Conservation (phyloP, 1,139 yeast genomes). For the Geotrichum carabidarum region DNA sequence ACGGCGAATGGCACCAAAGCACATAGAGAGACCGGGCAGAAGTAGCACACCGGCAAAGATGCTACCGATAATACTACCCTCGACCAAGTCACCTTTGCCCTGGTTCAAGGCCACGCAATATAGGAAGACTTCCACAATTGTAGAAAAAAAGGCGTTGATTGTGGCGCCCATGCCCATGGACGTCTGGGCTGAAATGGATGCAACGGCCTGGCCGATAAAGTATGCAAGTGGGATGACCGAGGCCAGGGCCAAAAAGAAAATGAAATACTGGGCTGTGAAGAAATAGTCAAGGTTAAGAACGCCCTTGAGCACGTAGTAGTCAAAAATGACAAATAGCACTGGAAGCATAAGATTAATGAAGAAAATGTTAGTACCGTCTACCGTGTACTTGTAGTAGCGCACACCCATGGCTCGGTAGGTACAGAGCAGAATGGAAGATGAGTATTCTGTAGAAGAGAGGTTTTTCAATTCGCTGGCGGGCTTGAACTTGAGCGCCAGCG, state of each 20-base stretch:
- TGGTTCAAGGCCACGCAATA: slow-evolving; percentile 89
- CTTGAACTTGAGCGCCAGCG: slow-evolving; percentile 72
- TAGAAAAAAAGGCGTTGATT: slow-evolving; percentile 93
- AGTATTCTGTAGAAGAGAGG: slow-evolving; percentile 20
- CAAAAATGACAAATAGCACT: slow-evolving; percentile 78
- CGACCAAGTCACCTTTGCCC: slow-evolving; percentile 82
- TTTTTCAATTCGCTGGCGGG: slow-evolving; percentile 45
- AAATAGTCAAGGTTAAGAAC: slow-evolving; percentile 45
- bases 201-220: slow-evolving; percentile 97
- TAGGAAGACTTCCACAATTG: slow-evolving; percentile 85
- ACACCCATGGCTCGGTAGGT: slow-evolving; percentile 89
- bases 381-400: slow-evolving; percentile 91
- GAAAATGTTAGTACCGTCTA: slow-evolving; percentile 92
- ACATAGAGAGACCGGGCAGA: slow-evolving; percentile 93
- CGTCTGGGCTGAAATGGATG: slow-evolving; percentile 95
- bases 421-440: slow-evolving; percentile 55
- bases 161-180: slow-evolving; percentile 99
- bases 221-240: slow-evolving; percentile 93
- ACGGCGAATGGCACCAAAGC: slow-evolving; percentile 87
- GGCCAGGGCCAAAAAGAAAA: slow-evolving; percentile 70
- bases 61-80: slow-evolving; percentile 96
- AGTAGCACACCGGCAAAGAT: slow-evolving; percentile 86
- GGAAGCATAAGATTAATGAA: slow-evolving; percentile 77
- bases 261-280: slow-evolving; percentile 53
- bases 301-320: slow-evolving; percentile 61